Base-by-base conservation (phyloP, 116 monocot genomes). In the Papilionanthe hybrid region DNA sequence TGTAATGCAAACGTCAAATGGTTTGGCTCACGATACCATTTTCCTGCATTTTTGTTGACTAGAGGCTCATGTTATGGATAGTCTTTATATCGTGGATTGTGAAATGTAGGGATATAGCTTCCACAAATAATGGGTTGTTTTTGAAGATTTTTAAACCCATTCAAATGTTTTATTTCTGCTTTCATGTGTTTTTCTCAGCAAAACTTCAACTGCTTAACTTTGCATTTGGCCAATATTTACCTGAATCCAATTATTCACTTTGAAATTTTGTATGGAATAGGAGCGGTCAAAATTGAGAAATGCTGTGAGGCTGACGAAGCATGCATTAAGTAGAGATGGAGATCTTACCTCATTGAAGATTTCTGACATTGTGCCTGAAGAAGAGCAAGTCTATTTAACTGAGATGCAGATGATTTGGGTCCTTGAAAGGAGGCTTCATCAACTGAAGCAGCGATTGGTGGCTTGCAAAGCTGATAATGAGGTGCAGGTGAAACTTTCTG, bases 341-440 rank as follows among this genome's bases (percentile, higher is more conserved):
- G 4, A 15, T 18, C 53, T 53, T 15, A 15, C 53, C 53, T 17
- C 53, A 37, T 25, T n/a, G 25, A 60, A 15, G 45, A 43, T 72
- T 63, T 32, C 19, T 49, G 37, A 55, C 49, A 75, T 43, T 7
- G 75, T 81, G 0, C 57, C 5, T 53, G 53, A 53, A 53, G 53
- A 13, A 53, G 82, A 84, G 50, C 75, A 73, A 23, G 81, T 43
- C 67, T 80, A 81, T 68, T 75, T 85, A 8, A 67, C 32, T 76
- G 65, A 58, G 72, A 58, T 95, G 55, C 85, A 86, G 78, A 89
- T 87, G 56, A 41, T 95, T 23, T 90, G 79, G 73, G 75, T 45
- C 23, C 82, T 95, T 30, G 69, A 89, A 68, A 79, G 87, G 7
- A 88, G 86, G 84, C 65, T 95, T 85, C 81, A 77, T 49, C 88